These are phyloP conservation scores for Dentipellis sp. DNA, from an alignment of 768 basidiomycete species.

Conservation along the genomic window DNA sequence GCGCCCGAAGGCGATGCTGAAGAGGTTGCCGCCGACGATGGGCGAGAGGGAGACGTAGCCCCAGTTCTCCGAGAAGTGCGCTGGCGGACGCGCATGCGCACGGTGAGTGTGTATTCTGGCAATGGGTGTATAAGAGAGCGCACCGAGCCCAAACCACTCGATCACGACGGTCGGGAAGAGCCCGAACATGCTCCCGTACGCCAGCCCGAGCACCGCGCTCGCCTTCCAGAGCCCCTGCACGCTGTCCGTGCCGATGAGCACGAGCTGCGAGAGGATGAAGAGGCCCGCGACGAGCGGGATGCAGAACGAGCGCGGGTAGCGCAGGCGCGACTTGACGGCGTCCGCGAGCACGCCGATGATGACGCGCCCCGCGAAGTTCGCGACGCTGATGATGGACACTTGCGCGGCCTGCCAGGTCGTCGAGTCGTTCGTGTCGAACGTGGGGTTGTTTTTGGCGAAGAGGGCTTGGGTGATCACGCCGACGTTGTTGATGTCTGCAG, in stretches of 20 bases:
- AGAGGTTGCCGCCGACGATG: conserved; percentile 70
- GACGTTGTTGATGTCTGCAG: conserved; percentile 76
- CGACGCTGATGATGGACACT: conserved; percentile 74
- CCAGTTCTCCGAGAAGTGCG: conserved; percentile 81
- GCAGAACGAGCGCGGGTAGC: conserved; percentile 58
- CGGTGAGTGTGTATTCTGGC: neutral
- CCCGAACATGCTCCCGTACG: conserved; percentile 69
- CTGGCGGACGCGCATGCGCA: conserved; percentile 21
- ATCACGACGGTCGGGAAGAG: conserved; percentile 67
- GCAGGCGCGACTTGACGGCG: conserved; percentile 43
- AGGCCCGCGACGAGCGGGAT: conserved; percentile 55
- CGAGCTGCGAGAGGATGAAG: conserved; percentile 67
- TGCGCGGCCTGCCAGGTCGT: conserved; percentile 75
- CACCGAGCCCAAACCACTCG: conserved; percentile 86
- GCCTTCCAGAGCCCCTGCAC: conserved; percentile 62
- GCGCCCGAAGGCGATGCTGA: conserved; percentile 75
- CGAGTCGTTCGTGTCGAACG: conserved; percentile 60
- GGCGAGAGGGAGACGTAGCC: conserved; percentile 71
- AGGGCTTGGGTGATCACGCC: conserved; percentile 67
- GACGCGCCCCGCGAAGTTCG: conserved; percentile 75
- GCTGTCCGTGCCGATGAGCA: conserved; percentile 43
- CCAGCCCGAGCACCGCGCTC: conserved; percentile 44
- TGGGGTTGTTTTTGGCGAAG: conserved; percentile 47
- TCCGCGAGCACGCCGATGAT: conserved; percentile 70
- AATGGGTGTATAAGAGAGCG: conserved; percentile 21